Percentiles rank a stretch among this genome's conserved stretches.
Evolutionary conservation across 2,329 filamentous ascomycete genomes (phyloP).

Genomic region (Diaporthe aspalathi): DNA sequence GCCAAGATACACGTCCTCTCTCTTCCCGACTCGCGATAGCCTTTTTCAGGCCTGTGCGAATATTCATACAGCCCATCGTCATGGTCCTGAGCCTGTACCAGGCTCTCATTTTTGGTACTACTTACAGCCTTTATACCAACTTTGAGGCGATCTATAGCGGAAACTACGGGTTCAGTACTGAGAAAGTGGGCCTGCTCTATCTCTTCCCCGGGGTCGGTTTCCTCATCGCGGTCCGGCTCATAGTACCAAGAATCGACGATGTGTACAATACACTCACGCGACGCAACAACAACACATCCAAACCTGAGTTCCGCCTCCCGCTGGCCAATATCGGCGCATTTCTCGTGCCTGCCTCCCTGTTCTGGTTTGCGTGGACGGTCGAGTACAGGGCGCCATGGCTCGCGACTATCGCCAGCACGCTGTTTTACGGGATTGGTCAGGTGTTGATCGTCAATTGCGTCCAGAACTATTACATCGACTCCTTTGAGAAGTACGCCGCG

Average conservation of each 20-base stretch:
- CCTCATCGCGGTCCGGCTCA: conserved; percentile 29
- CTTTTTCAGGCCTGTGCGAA: conserved; percentile 32
- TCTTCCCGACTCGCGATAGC: conserved; percentile 23
- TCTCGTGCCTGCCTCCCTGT: conserved; percentile 56
- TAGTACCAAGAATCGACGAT: conserved; percentile 35
- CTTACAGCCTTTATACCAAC: conserved; percentile 34
- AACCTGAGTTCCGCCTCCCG: conserved; percentile 34
- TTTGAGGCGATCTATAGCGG: conserved; percentile 34
- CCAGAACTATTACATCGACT: conserved; percentile 66
- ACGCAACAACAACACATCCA: conserved; percentile 27
- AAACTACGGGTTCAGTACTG: conserved; percentile 34
- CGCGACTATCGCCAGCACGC: conserved; percentile 60
- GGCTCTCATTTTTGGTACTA: conserved; percentile 33
- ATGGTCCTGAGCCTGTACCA: conserved; percentile 35
- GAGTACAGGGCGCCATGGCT: conserved; percentile 47
- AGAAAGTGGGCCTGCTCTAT: conserved; percentile 34
- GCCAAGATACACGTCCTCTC: conserved; percentile 26
- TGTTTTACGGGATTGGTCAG: conserved; percentile 62
- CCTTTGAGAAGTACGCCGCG: conserved; percentile 48
- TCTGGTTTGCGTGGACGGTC: conserved; percentile 46
- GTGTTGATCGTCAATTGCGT: conserved; percentile 63
- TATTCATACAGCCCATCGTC: conserved; percentile 34
- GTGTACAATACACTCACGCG: conserved; percentile 32
- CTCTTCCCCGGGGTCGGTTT: conserved; percentile 31
- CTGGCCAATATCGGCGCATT: conserved; percentile 33